Percentiles rank a stretch among this genome's conserved stretches.
Conservation (phyloP, 768 basidiomycete species). For the Boletus sp. region DNA sequence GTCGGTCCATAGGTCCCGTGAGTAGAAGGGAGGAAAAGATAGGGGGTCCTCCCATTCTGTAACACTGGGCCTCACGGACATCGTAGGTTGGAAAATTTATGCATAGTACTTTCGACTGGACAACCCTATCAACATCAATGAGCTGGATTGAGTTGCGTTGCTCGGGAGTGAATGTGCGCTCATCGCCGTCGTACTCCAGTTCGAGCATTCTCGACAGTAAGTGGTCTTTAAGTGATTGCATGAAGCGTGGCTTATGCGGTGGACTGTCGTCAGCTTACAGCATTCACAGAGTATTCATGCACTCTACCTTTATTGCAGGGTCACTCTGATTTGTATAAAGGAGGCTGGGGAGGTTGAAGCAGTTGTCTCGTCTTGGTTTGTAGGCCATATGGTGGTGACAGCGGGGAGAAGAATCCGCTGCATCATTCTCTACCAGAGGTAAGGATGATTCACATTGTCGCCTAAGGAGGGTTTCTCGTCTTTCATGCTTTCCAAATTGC, state of each 20-base stretch:
- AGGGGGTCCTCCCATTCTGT: too few relatives aligned
- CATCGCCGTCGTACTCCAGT: slow-evolving; percentile 15
- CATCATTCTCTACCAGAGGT: not conserved
- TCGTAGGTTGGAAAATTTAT: slow-evolving; percentile 22
- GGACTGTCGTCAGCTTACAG: too few relatives aligned
- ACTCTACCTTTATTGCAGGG: slow-evolving; percentile 5
- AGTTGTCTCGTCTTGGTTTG: not conserved
- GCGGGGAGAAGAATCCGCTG: not conserved
- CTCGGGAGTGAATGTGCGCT: not conserved
- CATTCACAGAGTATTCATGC: too few relatives aligned
- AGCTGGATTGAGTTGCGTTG: not conserved
- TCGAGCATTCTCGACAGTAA: slow-evolving; percentile 13
- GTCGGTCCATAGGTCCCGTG: too few relatives aligned
- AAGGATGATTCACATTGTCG: not conserved
- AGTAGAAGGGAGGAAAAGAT: too few relatives aligned
- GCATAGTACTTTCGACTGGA: not conserved
- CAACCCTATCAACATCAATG: not conserved
- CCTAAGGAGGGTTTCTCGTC: not conserved
- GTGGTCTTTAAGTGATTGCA: slow-evolving; percentile 19
- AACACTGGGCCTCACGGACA: slow-evolving; percentile 1
- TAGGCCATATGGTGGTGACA: not conserved
- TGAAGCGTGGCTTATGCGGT: slow-evolving; percentile 10
- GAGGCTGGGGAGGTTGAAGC: not conserved
- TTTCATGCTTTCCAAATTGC: not conserved
- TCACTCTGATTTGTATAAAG: not conserved